These are phyloP conservation scores for Cenchrus americanus DNA, from an alignment of 176 grass and related monocot species.

Conservation along the genomic window DNA sequence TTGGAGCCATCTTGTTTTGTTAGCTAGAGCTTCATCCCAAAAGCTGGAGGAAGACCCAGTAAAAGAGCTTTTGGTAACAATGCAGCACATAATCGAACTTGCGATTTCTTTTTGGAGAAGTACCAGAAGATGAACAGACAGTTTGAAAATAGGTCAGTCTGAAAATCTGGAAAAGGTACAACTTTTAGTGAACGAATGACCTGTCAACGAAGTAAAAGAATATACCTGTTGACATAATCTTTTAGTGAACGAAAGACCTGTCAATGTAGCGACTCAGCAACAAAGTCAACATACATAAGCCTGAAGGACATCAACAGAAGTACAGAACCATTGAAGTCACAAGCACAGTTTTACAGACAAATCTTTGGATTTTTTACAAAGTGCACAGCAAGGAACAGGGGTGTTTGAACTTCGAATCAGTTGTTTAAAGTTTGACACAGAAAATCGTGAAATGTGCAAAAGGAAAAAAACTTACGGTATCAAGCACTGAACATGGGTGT, in stretches of 20 bases:
- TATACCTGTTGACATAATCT: slow-evolving; percentile 36
- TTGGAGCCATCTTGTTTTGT: neutral
- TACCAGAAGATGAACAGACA: slow-evolving; percentile 48
- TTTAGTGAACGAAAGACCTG: neutral
- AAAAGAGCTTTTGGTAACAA: slow-evolving; percentile 49
- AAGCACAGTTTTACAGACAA: slow-evolving; percentile 49
- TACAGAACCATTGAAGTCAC: neutral
- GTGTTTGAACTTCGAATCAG: neutral
- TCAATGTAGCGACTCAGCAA: slow-evolving; percentile 42
- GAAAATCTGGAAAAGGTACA: neutral
- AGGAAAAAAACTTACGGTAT: neutral
- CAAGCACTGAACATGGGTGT: neutral
- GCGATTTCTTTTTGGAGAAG: slow-evolving; percentile 51
- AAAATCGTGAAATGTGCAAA: neutral
- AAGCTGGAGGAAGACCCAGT: slow-evolving; percentile 13
- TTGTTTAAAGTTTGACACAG: neutral
- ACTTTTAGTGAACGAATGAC: neutral
- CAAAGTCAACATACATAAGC: slow-evolving; percentile 39
- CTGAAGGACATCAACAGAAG: slow-evolving; percentile 49
- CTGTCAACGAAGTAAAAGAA: neutral
- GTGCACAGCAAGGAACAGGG: slow-evolving; percentile 54
- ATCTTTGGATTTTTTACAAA: slow-evolving; percentile 51
- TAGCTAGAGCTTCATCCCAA: slow-evolving; percentile 7
- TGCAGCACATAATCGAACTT: slow-evolving; percentile 37
- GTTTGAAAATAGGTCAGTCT: neutral